Evolutionary conservation across 257 asterid genomes (phyloP), one percentile per base, ranked within the genome.

Genomic region (Knoxia roxburghii): DNA sequence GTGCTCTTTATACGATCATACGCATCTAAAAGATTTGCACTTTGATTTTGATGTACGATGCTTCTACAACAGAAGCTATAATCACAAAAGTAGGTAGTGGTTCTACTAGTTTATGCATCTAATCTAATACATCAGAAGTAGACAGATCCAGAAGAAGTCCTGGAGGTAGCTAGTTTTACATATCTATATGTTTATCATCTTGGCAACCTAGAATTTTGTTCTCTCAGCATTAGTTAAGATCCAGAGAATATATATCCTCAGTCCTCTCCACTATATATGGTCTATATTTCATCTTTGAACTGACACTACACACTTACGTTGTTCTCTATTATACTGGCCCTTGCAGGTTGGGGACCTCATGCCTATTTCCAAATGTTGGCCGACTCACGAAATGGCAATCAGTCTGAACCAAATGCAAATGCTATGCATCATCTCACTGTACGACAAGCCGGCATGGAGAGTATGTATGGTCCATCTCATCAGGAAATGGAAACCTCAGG

Each of bases 271-370:
- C 46, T 41, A 7, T 6, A 41, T 7, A 11, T 7, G 11, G 13
- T 41, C 46, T 41, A 6, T 7, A 41, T 11, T 41, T 41, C 46
- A 41, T 3, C 46, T 41, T 33, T 41, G 7, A 41, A 41, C 4
- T 2, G 46, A 41, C 14, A 41, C 6, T 3, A 33, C 2, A 6
- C 6, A 6, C 39, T 33, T 33, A 3, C 6, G 1, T 39, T 39
- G 9, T 39, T n/a, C 45, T 39, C 29, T 26, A 1, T 17, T 30
- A 26, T 20, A 13, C n/a, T 55, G 35, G 37, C 37, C 58, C 23
- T 11, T 1, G 79, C 85, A 92, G 98, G 97, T 70, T 89, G 98
- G 95, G 96, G 91, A 35, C 97, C 98, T 72, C 97, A 89, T 77
- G 91, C 89, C 2, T 90, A 92, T 76, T 84, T 84, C 78, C 78